phyloP scores from a whole-genome alignment of 768 basidiomycete genomes.

The Flagelloscypha sp. region DNA sequence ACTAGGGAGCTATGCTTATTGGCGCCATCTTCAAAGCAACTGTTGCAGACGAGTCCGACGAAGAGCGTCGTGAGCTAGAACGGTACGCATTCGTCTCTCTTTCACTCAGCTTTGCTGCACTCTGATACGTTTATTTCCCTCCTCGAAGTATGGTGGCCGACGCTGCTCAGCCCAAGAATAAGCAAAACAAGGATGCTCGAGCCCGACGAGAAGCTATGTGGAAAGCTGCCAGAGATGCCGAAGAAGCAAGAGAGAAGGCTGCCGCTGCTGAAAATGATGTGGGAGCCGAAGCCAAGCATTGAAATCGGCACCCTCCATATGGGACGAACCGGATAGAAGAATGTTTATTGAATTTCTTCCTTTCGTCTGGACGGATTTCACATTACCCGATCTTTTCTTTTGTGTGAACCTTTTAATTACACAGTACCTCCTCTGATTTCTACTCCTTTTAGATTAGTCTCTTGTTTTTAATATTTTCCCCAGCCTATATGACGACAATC shows the following conservation, averaged over 20 bases:
- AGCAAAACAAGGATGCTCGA: conserved; percentile 35
- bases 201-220: conserved; percentile 32
- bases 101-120: neutral
- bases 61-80: conserved; percentile 91
- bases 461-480: too few species aligned
- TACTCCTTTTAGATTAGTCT: too few species aligned
- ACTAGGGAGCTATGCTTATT: conserved; percentile 75
- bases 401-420: too few species aligned
- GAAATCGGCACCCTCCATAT: too few species aligned
- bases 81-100: conserved; percentile 41
- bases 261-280: conserved; percentile 7
- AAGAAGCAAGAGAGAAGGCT: conserved; percentile 16
- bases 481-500: too few species aligned
- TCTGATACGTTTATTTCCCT: conserved; percentile 4
- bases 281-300: too few species aligned
- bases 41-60: conserved; percentile 83
- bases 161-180: conserved; percentile 67
- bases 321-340: too few species aligned
- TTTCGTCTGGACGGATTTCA: too few species aligned
- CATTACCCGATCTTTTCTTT: too few species aligned
- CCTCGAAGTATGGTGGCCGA: conserved; percentile 72
- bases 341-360: too few species aligned
- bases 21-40: conserved; percentile 87
- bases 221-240: conserved; percentile 17
- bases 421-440: too few species aligned